Evolutionary conservation across 2,329 filamentous ascomycete genomes (phyloP), one percentile per base, ranked within the genome.

Genomic region (Diaporthe vaccinii): DNA sequence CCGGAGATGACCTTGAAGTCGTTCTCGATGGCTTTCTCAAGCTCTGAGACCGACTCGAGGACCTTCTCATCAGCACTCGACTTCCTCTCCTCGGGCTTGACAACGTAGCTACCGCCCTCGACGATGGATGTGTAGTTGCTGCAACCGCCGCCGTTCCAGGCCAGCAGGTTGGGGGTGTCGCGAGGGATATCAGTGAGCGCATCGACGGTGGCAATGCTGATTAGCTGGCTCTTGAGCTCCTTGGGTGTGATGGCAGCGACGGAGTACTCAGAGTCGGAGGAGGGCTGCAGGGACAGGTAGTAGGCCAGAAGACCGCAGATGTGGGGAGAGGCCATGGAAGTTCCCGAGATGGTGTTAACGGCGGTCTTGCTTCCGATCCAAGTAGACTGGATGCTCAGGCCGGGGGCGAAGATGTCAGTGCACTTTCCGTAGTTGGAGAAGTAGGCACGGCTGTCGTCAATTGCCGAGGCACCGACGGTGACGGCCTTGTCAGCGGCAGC

Each of bases 391-490:
- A 99, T 98, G 93, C 95, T 98, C 82, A 98, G 91, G 83, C 97
- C 97, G 77, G 97, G 97, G 78, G 96, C 97, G 82, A 99, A 99
- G 90, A 99, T 98, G 87, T 99, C 97, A 85, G 96, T 98, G 91
- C 97, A 99, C 91, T 96, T 97, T 86, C 97, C 97, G 86, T 93
- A 98, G 94, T 99, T 99, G 92, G 97, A 99, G 93, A 99, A 99
- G 92, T 98, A 99, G 79, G 97, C 97, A 87, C 97, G 96, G 90
- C 95, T 95, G 84, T 99, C 97, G 82, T 93, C 92, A 76, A 99
- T 91, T 80, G 95, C 97, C 61, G 95, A 98, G 79, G 97, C 97
- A 86, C 96, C 97, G 78, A 99, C 97, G 75, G 97, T 99, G 84
- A 99, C 92, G 79, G 97, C 96, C 83, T 97, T 95, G 81, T 91